Conservation (phyloP, 306 rosid genomes). For the Pyrus pyrifolia region DNA sequence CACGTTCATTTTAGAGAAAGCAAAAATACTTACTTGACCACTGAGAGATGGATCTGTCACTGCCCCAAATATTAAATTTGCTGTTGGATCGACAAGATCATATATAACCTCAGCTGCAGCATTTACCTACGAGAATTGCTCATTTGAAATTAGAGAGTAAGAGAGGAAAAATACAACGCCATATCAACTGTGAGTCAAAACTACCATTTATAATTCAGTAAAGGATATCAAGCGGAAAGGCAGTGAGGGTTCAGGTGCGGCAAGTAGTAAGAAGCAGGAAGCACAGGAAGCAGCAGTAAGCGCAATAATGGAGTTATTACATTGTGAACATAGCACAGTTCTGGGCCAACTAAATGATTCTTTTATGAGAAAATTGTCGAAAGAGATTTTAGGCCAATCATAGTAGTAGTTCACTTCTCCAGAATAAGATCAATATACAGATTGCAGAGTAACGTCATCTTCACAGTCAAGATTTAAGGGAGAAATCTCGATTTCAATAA, state of each 20-base stretch:
- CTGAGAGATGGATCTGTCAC: constrained; percentile 95
- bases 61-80: constrained; percentile 94
- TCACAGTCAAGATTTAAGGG: neutral
- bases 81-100: constrained; percentile 98
- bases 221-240: too few species aligned
- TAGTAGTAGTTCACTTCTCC: neutral
- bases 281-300: too few species aligned
- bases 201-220: neutral
- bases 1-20: neutral
- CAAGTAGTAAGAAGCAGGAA: too few species aligned
- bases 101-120: constrained; percentile 99
- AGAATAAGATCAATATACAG: neutral
- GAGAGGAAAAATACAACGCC: neutral
- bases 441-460: neutral
- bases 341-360: neutral
- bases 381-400: neutral
- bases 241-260: too few species aligned
- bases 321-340: neutral
- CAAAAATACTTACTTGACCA: constrained; percentile 76
- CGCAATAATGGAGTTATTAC: neutral
- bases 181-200: neutral
- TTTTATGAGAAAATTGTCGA: neutral
- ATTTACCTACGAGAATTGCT: constrained; percentile 60
- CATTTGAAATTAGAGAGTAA: neutral
- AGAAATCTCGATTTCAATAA: neutral